Evolutionary conservation across 2,329 filamentous ascomycete species (phyloP), one percentile per base, ranked within the genome.

Genomic region (Lizonia empirigonia): DNA sequence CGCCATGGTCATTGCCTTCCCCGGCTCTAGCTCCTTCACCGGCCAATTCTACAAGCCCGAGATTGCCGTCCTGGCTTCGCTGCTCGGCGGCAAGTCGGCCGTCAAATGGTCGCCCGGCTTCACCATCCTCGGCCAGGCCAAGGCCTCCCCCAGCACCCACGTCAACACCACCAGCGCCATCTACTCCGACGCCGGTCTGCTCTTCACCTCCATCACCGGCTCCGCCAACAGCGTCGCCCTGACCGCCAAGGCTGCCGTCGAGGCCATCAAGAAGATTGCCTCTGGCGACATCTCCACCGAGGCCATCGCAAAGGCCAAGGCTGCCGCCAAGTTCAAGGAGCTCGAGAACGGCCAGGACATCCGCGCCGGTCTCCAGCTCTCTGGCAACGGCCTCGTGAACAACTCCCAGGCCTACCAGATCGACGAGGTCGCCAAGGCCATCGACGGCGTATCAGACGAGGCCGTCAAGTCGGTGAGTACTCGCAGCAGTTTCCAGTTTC

Each of bases 71-170:
- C 86, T 99, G 49, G 85, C 89, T 50, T 86, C 91, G 59, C 86
- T 99, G 16, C 88, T 99, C 44, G 94, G 94, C 70, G 94, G 93
- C 56, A 80, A 95, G 76, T 89, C 91, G 46, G 88, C 80, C 76
- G 91, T 97, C 81, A 99, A 97, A 82, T 99, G 93, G 93, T 87
- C 90, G 44, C 79, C 90, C 58, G 94, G 94, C 66, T 97, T 96
- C 83, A 93, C 90, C 53, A 82, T 97, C 56, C 85, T 99, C 54
- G 83, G 89, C 71, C 92, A 96, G 81, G 83, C 86, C 50, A 81
- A 86, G 56, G 81, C 82, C 36, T 80, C 85, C 67, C 81, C 86
- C 29, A 85, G 85, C 60, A 84, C 89, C 58, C 82, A 80, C 42
- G 84, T 91, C 67, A 81, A 84, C 29, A 90, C 93, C 58, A 83